phyloP scores from a whole-genome alignment of 2,329 filamentous ascomycete genomes.

The Fonsecaea pedrosoi region DNA sequence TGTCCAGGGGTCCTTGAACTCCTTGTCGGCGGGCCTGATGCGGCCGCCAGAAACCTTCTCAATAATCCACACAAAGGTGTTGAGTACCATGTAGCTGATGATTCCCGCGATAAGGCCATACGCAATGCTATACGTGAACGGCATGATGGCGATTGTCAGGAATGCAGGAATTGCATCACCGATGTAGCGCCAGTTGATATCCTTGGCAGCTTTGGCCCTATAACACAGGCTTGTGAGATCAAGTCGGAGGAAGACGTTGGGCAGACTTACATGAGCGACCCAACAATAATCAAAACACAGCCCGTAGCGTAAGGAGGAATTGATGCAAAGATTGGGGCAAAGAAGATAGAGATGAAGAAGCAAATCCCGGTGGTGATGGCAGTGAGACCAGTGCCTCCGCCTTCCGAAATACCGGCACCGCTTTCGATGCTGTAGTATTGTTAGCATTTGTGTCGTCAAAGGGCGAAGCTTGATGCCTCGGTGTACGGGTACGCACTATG shows the following conservation, averaged over 20 bases:
- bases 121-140: constrained; percentile 87
- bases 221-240: background rate
- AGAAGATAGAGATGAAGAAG: constrained; percentile 88
- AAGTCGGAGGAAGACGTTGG: background rate
- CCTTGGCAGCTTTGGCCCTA: constrained; percentile 59
- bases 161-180: constrained; percentile 86
- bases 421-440: constrained; percentile 67
- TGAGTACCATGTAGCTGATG: constrained; percentile 76
- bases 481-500: constrained; percentile 57
- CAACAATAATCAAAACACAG: constrained; percentile 84
- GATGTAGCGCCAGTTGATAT: constrained; percentile 89
- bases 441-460: background rate
- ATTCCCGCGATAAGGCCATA: constrained; percentile 85
- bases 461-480: background rate
- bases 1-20: constrained; percentile 80
- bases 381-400: constrained; percentile 83
- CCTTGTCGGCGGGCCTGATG: constrained; percentile 75
- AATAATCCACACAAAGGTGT: constrained; percentile 72
- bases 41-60: constrained; percentile 71
- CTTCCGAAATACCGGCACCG: constrained; percentile 88
- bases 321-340: constrained; percentile 87
- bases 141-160: constrained; percentile 83
- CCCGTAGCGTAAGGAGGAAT: constrained; percentile 90
- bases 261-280: constrained; percentile 78
- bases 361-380: constrained; percentile 78